Evolutionary conservation across 2,329 filamentous ascomycete species (phyloP).

Genomic region (Clonostachys chloroleuca): DNA sequence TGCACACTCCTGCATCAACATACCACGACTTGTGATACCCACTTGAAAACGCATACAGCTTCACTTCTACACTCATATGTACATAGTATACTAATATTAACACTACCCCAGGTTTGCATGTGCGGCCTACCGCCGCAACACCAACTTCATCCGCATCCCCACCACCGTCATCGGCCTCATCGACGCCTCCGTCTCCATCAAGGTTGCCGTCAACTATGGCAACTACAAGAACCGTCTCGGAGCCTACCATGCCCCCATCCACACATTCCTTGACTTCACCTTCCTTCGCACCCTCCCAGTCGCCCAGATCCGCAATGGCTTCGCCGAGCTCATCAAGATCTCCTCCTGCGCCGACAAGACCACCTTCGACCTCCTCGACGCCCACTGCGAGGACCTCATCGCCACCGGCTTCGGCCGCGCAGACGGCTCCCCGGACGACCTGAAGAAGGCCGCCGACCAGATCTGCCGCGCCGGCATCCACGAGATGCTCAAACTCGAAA

Average conservation of each 20-base stretch:
- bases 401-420: constrained; percentile 58
- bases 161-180: constrained; percentile 74
- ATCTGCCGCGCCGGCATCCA: constrained; percentile 67
- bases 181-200: constrained; percentile 72
- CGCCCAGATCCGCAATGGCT: constrained; percentile 68
- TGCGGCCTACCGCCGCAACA: constrained; percentile 67
- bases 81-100: constrained; percentile 1
- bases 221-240: constrained; percentile 73
- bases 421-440: constrained; percentile 48
- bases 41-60: too few relatives aligned
- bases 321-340: constrained; percentile 74
- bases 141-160: constrained; percentile 69
- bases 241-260: constrained; percentile 67
- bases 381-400: constrained; percentile 66
- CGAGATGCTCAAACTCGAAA: constrained; percentile 71
- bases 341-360: constrained; percentile 63
- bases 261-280: constrained; percentile 70
- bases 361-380: constrained; percentile 65
- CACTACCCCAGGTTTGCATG: constrained; percentile 54
- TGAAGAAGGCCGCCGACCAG: constrained; percentile 57
- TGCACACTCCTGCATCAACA: not conserved
- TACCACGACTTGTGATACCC: too few relatives aligned
- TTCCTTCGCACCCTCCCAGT: constrained; percentile 65
- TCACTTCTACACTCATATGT: too few relatives aligned
- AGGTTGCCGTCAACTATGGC: constrained; percentile 74